These are phyloP conservation scores for Melampsora larici-populina DNA, from an alignment of 1,284 basidiomycete genomes.

Conservation along the genomic window DNA sequence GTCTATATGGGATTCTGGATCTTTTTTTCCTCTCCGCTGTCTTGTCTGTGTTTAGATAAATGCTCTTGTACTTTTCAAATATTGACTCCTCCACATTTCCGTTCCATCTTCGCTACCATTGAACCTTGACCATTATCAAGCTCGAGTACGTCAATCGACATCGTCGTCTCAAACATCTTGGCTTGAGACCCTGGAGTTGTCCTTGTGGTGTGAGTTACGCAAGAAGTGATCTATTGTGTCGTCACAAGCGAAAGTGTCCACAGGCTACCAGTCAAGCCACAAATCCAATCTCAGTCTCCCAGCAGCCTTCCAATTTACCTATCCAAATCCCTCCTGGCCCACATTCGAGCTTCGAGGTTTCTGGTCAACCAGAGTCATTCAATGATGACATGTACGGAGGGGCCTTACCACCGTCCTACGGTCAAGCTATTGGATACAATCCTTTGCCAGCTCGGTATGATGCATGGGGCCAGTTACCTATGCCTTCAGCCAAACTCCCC, in stretches of 20 bases:
- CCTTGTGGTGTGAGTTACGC: slow-evolving; percentile 25
- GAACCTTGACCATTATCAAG: not conserved
- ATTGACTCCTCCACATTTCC: not conserved
- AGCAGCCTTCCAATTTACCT: not conserved
- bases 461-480: not conserved
- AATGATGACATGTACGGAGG: not conserved
- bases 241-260: slow-evolving; percentile 27
- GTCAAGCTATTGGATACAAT: slow-evolving; percentile 14
- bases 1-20: not conserved
- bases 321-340: not conserved
- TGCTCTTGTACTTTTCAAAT: not conserved
- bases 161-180: slow-evolving; percentile 25
- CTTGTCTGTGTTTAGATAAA: not conserved
- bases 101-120: too few relatives aligned
- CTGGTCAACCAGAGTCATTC: not conserved
- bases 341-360: not conserved
- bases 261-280: not conserved
- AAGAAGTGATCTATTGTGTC: slow-evolving; percentile 17
- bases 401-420: slow-evolving; percentile 8
- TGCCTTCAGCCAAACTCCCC: not conserved
- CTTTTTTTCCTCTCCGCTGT: not conserved
- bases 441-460: not conserved
- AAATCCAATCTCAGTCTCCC: not conserved
- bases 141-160: slow-evolving; percentile 37
- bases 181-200: slow-evolving; percentile 30